Percentiles rank a stretch among this genome's conserved stretches.
These are phyloP conservation scores for Uromyces viciae-fabae DNA, from an alignment of 1,284 basidiomycete species.

Conservation along the genomic window DNA sequence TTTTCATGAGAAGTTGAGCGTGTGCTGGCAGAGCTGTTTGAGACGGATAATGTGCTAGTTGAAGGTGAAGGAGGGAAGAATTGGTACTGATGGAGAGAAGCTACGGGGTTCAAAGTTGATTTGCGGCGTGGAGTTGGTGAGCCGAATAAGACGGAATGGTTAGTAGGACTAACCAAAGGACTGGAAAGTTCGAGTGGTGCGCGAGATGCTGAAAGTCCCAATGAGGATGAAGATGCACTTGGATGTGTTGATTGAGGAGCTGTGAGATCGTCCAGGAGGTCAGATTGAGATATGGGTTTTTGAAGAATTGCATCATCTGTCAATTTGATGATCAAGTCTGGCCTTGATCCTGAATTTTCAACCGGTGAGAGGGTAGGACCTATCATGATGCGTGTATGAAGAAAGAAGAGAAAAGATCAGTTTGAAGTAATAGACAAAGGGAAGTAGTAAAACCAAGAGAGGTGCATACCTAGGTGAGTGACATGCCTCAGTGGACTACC, in stretches of 20 bases:
- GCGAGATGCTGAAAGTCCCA: constrained; percentile 2
- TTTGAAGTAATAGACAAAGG: not conserved
- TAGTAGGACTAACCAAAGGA: constrained; percentile 21
- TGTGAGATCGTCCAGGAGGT: not conserved
- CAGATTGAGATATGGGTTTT: not conserved
- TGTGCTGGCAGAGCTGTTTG: constrained; percentile 4
- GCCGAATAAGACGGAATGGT: constrained; percentile 20
- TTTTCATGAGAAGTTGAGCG: constrained; percentile 6
- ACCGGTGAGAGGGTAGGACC: constrained; percentile 2
- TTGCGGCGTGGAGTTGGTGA: constrained; percentile 31
- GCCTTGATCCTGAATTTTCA: not conserved
- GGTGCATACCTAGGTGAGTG: constrained; percentile 27
- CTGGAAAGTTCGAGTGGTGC: not conserved
- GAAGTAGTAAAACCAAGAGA: not conserved
- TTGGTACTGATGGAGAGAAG: constrained; percentile 25
- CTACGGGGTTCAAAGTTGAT: constrained; percentile 33
- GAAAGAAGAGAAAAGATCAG: not conserved
- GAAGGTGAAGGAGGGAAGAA: constrained; percentile 19
- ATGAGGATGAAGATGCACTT: not conserved
- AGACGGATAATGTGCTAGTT: not conserved
- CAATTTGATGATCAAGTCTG: not conserved
- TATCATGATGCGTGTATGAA: not conserved
- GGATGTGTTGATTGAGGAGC: not conserved
- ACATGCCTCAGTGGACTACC: constrained; percentile 45
- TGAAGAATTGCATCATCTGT: not conserved